phyloP scores from a whole-genome alignment of 345 rosid genomes.

The Sonneratia caseolaris region DNA sequence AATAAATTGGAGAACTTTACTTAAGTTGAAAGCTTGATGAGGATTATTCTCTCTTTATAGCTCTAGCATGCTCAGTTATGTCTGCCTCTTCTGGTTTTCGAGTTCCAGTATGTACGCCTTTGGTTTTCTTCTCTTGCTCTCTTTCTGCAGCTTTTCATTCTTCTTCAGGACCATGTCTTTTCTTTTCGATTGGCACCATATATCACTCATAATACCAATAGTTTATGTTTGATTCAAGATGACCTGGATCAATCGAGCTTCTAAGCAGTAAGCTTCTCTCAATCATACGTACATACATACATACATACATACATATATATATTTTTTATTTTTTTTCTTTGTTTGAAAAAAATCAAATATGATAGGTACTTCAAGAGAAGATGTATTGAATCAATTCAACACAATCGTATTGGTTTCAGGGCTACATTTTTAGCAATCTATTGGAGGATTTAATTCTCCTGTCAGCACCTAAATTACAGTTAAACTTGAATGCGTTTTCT shows the following conservation, averaged over 20 bases:
- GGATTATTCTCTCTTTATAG: neutral
- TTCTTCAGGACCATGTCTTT: slow-evolving; percentile 30
- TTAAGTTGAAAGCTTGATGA: neutral
- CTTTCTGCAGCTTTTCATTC: slow-evolving; percentile 15
- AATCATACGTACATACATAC: no score
- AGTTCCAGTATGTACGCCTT: neutral
- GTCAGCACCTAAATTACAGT: neutral
- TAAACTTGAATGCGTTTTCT: neutral
- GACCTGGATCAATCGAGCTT: no score
- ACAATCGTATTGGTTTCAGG: no score
- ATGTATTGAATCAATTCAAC: no score
- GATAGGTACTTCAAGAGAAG: no score
- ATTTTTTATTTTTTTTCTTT: no score
- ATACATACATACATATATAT: no score
- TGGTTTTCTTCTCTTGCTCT: neutral
- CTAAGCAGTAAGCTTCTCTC: no score
- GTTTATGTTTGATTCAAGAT: no score
- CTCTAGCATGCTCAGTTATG: neutral
- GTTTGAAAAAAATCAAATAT: no score
- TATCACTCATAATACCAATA: no score
- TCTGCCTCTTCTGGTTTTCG: neutral
- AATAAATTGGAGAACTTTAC: slow-evolving; percentile 4
- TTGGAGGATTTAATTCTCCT: neutral
- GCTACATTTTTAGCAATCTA: neutral
- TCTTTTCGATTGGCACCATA: no score